Conservation (phyloP, 1,139 yeast species). For the Pichia sp. region DNA sequence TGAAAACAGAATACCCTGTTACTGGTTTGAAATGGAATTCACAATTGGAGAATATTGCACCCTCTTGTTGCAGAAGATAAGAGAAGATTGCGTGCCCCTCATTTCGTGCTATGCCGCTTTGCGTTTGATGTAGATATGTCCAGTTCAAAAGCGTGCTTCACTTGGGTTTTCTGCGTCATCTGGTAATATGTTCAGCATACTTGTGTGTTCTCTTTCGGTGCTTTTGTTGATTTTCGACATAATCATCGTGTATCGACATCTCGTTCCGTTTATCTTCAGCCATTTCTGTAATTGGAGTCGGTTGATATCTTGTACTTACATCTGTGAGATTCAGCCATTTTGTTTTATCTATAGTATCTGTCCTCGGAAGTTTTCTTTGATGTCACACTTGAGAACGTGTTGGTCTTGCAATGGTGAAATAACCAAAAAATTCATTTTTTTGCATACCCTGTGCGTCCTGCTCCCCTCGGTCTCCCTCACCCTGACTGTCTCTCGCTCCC, state of each 20-base stretch:
- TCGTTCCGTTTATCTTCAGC: neutral
- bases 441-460: conserved; percentile 4
- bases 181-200: too few species aligned
- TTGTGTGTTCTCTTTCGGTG: neutral
- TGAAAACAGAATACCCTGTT: too few species aligned
- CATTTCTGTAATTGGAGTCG: neutral
- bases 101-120: too few species aligned
- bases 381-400: neutral
- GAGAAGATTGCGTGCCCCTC: too few species aligned
- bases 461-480: neutral
- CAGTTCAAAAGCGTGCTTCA: neutral
- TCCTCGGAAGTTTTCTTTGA: neutral
- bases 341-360: conserved; percentile 27
- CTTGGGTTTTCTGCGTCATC: too few species aligned
- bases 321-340: conserved; percentile 98
- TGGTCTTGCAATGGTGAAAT: neutral
- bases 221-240: neutral
- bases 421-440: conserved; percentile 6
- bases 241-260: neutral
- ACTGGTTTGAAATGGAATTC: too few species aligned
- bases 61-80: too few species aligned
- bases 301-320: conserved; percentile 49
- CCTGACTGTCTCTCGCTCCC: neutral
- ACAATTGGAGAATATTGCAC: too few species aligned
- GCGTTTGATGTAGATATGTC: neutral